A percentile compares a stretch with the other conserved stretches of the same genome.
Conservation (phyloP, 371 early-diverging fungal species). For the Smittium mucronatum region DNA sequence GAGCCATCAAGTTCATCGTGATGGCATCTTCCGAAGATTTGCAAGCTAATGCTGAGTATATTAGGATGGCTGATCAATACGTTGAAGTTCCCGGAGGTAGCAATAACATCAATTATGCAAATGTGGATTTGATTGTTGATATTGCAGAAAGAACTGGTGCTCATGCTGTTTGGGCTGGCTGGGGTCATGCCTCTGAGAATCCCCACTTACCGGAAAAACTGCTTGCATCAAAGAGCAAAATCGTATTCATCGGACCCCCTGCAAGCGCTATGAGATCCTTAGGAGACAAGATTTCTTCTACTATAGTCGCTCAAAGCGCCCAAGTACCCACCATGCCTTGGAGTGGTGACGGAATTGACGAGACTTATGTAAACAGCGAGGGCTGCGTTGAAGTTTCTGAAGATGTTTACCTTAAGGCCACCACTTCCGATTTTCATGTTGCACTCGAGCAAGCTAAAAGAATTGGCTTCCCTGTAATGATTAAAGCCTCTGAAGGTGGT, state of each 20-base stretch:
- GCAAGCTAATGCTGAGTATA: slow-evolving; percentile 91
- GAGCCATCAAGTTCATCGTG: slow-evolving; percentile 90
- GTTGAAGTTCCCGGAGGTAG: slow-evolving; percentile 94
- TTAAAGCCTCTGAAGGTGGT: slow-evolving; percentile 98
- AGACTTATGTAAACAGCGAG: slow-evolving; percentile 43
- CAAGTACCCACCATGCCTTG: slow-evolving; percentile 92
- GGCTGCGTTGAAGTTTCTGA: slow-evolving; percentile 73
- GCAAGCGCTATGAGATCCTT: slow-evolving; percentile 96
- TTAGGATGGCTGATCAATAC: slow-evolving; percentile 96
- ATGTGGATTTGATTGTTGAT: slow-evolving; percentile 94
- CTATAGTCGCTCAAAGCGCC: slow-evolving; percentile 93
- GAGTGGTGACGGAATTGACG: slow-evolving; percentile 80
- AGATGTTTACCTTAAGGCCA: slow-evolving; percentile 62
- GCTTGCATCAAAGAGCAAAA: slow-evolving; percentile 53
- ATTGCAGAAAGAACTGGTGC: slow-evolving; percentile 91
- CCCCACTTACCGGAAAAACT: slow-evolving; percentile 88
- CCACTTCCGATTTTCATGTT: slow-evolving; percentile 59
- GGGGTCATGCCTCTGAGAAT: slow-evolving; percentile 99
- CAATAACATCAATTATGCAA: slow-evolving; percentile 95
- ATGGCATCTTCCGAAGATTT: slow-evolving; percentile 98
- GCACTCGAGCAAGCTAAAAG: slow-evolving; percentile 66
- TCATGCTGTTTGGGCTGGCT: slow-evolving; percentile 59
- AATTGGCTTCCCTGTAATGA: slow-evolving; percentile 96
- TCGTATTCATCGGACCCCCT: slow-evolving; percentile 96
- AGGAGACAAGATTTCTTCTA: slow-evolving; percentile 98